Conservation (phyloP, 2,329 filamentous ascomycete genomes). For the Trichoderma simmonsii region DNA sequence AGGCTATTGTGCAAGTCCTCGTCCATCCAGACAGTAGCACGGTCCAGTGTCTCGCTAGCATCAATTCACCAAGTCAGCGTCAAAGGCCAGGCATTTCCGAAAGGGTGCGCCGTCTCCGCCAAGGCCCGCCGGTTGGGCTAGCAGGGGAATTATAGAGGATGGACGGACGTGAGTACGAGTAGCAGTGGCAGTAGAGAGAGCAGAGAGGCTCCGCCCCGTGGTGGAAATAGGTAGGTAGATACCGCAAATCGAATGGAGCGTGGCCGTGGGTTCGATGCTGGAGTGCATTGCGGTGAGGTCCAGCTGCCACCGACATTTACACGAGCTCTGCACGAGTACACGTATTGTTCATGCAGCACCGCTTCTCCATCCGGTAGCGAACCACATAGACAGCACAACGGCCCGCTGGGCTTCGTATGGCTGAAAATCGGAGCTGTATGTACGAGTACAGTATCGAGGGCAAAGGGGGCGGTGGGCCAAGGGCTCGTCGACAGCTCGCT, state of each 20-base stretch:
- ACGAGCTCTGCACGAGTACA: background rate
- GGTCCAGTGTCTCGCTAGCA: background rate
- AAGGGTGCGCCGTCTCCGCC: constrained; percentile 19
- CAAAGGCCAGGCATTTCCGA: constrained; percentile 17
- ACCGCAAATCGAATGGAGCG: background rate
- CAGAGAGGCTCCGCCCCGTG: constrained; percentile 5
- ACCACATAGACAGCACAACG: background rate
- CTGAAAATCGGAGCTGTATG: background rate
- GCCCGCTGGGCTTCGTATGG: constrained; percentile 4
- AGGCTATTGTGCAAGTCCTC: background rate
- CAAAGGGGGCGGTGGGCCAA: background rate
- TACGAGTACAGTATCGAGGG: background rate
- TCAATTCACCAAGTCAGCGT: background rate
- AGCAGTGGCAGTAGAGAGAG: background rate
- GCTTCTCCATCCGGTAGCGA: background rate
- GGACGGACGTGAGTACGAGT: too few species aligned
- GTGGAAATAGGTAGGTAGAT: background rate
- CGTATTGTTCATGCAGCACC: background rate
- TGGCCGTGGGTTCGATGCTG: background rate
- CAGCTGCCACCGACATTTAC: background rate
- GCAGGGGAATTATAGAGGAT: constrained; percentile 1
- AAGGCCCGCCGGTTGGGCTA: constrained; percentile 20
- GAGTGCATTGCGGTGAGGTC: constrained; percentile 3
- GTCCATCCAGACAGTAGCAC: background rate
- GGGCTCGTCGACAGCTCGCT: background rate